These are phyloP conservation scores for Alternaria infectoria DNA, from an alignment of 2,329 filamentous ascomycete species.

Conservation along the genomic window DNA sequence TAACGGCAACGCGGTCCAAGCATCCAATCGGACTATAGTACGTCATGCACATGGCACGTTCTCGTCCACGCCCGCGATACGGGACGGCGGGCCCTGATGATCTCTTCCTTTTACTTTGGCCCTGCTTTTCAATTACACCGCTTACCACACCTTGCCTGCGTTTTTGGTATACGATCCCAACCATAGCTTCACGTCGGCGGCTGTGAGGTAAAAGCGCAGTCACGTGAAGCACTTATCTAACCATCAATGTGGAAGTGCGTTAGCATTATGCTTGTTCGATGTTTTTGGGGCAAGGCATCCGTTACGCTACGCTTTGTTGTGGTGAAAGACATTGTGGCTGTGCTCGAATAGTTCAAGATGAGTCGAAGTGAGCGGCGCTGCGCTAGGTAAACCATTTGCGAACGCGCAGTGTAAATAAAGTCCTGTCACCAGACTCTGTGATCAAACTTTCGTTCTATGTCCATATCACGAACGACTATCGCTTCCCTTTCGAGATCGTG, in stretches of 20 bases:
- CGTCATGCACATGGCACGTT: conserved; percentile 1
- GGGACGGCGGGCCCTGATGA: conserved; percentile 7
- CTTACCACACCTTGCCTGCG: neutral
- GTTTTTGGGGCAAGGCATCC: neutral
- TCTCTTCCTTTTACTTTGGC: conserved; percentile 5
- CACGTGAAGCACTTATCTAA: neutral
- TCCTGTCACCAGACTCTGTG: neutral
- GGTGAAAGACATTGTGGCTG: neutral
- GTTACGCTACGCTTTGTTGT: neutral
- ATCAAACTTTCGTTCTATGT: neutral
- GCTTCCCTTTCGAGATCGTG: neutral
- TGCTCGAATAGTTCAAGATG: conserved; percentile 4
- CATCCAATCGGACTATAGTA: neutral
- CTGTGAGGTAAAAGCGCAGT: neutral
- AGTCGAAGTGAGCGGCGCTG: conserved; percentile 20
- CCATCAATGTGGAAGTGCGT: neutral
- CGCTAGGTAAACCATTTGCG: conserved; percentile 1
- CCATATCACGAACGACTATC: neutral
- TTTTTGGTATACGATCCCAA: neutral
- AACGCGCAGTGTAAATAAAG: neutral
- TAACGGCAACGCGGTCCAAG: conserved; percentile 9
- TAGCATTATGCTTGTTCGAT: neutral
- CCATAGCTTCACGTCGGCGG: neutral
- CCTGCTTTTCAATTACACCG: neutral
- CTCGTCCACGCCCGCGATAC: neutral